Conservation (phyloP, 2,329 filamentous ascomycete genomes). For the Aphanocladium album region DNA sequence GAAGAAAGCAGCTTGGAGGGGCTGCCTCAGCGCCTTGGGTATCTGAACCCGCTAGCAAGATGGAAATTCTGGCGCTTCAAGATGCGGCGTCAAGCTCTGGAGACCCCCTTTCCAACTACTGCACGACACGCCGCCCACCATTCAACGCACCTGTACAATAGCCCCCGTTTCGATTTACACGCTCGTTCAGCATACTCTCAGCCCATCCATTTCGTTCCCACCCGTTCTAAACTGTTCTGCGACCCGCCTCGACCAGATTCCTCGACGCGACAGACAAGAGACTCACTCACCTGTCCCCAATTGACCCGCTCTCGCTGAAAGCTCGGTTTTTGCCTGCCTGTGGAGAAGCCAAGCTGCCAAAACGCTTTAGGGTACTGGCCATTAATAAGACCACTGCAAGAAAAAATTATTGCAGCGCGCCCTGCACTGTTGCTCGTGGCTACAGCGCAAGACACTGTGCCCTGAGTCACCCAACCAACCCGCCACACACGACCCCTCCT, state of each 20-base stretch:
- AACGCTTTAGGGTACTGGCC: neutral
- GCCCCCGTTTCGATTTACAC: neutral
- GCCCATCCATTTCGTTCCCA: neutral
- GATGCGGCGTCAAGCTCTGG: slow-evolving; percentile 1
- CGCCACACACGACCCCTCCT: slow-evolving; percentile 6
- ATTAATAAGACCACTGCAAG: neutral
- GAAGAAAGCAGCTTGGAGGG: neutral
- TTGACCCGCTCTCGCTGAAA: neutral
- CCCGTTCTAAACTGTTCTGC: neutral
- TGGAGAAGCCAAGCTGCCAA: slow-evolving; percentile 5
- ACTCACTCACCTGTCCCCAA: too few species aligned
- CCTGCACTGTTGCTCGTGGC: neutral
- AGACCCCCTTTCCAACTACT: slow-evolving; percentile 1
- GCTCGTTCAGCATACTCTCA: neutral
- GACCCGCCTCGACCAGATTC: neutral
- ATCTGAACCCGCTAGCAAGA: neutral
- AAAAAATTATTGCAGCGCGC: slow-evolving; percentile 1
- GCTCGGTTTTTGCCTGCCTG: neutral
- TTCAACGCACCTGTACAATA: neutral
- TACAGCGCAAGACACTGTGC: neutral
- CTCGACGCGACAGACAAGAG: neutral
- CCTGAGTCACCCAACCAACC: slow-evolving; percentile 8
- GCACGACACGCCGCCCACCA: neutral
- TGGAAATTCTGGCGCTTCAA: neutral
- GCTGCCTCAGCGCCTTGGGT: neutral